phyloP scores from a whole-genome alignment of 192 early-diverging fungal genomes.

The Umbelopsis vinacea region DNA sequence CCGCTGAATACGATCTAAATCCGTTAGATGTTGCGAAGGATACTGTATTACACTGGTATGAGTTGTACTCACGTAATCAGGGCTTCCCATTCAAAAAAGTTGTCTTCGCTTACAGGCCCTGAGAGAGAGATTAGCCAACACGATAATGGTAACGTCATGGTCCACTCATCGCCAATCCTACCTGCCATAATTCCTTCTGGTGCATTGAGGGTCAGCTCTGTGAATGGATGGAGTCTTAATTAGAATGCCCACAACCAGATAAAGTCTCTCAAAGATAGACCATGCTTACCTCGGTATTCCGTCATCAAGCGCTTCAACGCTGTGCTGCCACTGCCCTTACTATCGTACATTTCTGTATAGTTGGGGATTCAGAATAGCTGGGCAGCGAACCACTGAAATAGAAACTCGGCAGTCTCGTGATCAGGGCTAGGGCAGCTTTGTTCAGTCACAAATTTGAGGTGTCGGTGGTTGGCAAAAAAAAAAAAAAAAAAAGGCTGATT shows the following conservation, averaged over 20 bases:
- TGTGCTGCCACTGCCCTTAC: constrained; percentile 60
- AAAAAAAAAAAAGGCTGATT: background rate
- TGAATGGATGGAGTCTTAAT: background rate
- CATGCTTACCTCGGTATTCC: constrained; percentile 79
- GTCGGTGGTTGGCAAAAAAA: too few relatives aligned
- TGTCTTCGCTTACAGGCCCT: constrained; percentile 83
- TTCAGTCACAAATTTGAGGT: too few relatives aligned
- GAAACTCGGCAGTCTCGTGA: background rate
- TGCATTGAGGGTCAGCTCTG: constrained; percentile 86
- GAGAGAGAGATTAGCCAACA: constrained; percentile 16
- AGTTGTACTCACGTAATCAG: constrained; percentile 69
- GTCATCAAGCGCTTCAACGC: constrained; percentile 91
- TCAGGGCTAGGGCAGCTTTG: background rate
- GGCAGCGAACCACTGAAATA: background rate
- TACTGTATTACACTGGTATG: background rate
- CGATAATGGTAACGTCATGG: constrained; percentile 29
- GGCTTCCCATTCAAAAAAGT: constrained; percentile 90
- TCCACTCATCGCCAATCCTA: constrained; percentile 33
- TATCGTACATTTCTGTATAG: constrained; percentile 28
- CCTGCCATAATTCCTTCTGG: constrained; percentile 94
- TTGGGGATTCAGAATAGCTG: background rate
- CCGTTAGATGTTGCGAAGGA: constrained; percentile 14
- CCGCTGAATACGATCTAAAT: constrained; percentile 62
- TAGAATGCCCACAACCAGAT: too few relatives aligned
- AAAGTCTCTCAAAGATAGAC: too few relatives aligned